Base-by-base conservation (phyloP, 2,329 filamentous ascomycete genomes). In the Fusarium sp. region DNA sequence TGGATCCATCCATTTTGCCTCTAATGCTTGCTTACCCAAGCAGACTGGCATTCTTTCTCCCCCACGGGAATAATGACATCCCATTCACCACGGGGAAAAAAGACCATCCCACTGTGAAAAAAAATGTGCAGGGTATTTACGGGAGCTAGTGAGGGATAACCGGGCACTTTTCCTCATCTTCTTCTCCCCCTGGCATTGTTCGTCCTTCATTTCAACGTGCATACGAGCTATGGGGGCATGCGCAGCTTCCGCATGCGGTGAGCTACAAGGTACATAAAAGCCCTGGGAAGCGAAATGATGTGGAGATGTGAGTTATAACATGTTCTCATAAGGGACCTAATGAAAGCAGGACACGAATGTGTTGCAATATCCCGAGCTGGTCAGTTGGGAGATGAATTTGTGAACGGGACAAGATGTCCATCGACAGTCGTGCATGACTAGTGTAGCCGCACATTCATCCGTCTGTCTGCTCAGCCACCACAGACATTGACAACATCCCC, bases 141-240 rank as follows among this genome's bases (percentile, higher is more conserved):
- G 41, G 43, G 50, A 73, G 43, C 70, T 70, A 66, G 54, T 54
- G 62, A 70, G 57, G 25, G 20, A 72, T 72, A 32, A 54, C 13
- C 54, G 27, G 39, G 56, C 56, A 58, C 32, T 50, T 68, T 57
- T 37, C 32, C 52, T 14, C 48, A n/a, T 34, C 50, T 52, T 30
- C 66, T 69, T 25, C 54, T 61, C 27, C 35, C 50, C 48, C 54
- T 35, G 34, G 25, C 45, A 30, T 67, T 69, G 65, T 67, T 63
- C 48, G 64, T 69, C 66, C 69, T 73, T 77, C 75, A 77, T 77
- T 75, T 77, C 66, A 73, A 62, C 60, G 30, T 75, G 75, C 75
- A 77, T 77, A 71, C 77, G 62, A 67, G 65, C 65, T 63, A 76
- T 65, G 64, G 64, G 58, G 37, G 27, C 45, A 74, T 74, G 68